Evolutionary conservation across 176 grass and related monocot species (phyloP).

Genomic region (Zoysia japonica): DNA sequence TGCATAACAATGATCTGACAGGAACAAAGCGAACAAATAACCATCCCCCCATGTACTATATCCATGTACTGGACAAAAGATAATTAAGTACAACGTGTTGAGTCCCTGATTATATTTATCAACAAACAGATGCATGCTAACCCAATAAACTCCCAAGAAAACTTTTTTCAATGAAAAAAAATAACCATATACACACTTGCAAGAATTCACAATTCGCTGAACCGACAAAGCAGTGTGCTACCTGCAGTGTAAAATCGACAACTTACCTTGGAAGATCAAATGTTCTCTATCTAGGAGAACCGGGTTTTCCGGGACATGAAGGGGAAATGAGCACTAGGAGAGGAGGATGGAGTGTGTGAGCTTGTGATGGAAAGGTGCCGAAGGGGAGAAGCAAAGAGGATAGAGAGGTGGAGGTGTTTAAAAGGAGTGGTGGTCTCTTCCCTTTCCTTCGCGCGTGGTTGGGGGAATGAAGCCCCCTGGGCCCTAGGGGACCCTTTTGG

Average conservation of each 20-base stretch:
- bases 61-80: background rate
- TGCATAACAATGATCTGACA: background rate
- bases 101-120: background rate
- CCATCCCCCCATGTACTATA: background rate
- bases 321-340: background rate
- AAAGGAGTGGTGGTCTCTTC: constrained; percentile 6
- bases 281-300: background rate
- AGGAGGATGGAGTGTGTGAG: background rate
- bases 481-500: constrained; percentile 33
- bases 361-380: constrained; percentile 1
- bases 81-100: background rate
- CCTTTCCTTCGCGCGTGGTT: constrained; percentile 56
- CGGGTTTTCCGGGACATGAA: background rate
- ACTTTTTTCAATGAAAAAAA: background rate
- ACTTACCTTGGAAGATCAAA: constrained; percentile 42
- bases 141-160: background rate
- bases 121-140: constrained; percentile 1
- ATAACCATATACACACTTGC: background rate
- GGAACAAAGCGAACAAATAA: background rate
- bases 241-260: background rate
- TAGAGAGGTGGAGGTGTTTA: constrained; percentile 6
- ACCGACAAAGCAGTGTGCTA: background rate
- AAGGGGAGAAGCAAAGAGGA: constrained; percentile 21
- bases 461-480: constrained; percentile 43
- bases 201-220: background rate